Percentiles rank a stretch among this genome's conserved stretches.
Conservation (phyloP, 2,329 filamentous ascomycete species). For the Aspergillus thermomutatus region DNA sequence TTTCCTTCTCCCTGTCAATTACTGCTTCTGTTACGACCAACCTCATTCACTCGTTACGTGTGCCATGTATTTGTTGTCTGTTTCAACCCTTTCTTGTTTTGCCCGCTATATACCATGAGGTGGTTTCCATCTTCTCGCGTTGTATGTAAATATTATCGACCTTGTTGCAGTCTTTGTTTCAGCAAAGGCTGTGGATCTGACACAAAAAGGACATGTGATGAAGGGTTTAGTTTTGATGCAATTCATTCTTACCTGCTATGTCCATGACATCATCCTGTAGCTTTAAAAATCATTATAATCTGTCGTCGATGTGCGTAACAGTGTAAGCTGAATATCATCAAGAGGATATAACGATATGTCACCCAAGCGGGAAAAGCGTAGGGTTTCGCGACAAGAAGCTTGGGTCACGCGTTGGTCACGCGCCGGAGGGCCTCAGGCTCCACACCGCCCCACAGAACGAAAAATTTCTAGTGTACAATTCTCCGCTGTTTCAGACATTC, state of each 20-base stretch:
- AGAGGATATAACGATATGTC: background rate
- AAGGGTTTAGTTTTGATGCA: background rate
- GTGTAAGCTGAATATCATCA: no score
- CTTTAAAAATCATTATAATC: background rate
- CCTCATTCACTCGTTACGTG: background rate
- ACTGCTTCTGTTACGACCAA: conserved; percentile 22
- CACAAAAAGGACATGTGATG: background rate
- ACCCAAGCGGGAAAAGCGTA: background rate
- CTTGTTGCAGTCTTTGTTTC: conserved; percentile 2
- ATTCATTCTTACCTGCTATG: background rate
- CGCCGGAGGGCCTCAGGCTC: conserved; percentile 18
- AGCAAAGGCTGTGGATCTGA: background rate
- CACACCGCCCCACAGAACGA: conserved; percentile 17
- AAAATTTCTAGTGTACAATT: conserved; percentile 12
- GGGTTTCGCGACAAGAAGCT: background rate
- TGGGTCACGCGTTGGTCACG: conserved; percentile 16
- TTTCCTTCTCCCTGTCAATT: conserved; percentile 14
- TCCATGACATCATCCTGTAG: background rate
- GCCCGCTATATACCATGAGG: conserved; percentile 24
- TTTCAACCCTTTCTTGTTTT: conserved; percentile 6
- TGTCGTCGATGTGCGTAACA: background rate
- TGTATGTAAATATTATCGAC: background rate
- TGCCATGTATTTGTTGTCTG: conserved; percentile 2
- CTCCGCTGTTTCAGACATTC: background rate
- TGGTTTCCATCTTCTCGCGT: conserved; percentile 7